These are phyloP conservation scores for Colletotrichum endophyticum DNA, from an alignment of 2,329 filamentous ascomycete species.

Conservation along the genomic window DNA sequence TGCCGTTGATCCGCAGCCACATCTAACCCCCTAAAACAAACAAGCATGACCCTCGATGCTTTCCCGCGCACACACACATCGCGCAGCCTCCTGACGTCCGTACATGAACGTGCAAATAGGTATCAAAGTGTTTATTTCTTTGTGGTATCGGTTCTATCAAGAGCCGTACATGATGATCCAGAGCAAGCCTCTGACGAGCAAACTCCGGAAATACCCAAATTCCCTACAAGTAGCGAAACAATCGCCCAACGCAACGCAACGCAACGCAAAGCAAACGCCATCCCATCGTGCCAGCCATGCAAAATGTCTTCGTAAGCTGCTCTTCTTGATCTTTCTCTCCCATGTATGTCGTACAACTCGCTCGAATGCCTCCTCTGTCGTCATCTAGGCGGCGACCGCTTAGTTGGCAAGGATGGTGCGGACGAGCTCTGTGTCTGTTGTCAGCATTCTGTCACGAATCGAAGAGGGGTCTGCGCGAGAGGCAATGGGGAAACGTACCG, in stretches of 20 bases:
- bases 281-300: slow-evolving; percentile 22
- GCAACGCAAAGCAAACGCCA: slow-evolving; percentile 16
- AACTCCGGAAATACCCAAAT: slow-evolving; percentile 17
- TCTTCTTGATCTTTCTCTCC: neutral
- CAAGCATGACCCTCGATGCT: neutral
- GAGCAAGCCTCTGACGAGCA: slow-evolving; percentile 9
- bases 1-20: neutral
- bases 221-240: neutral
- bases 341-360: neutral
- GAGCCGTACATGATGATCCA: neutral
- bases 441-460: neutral
- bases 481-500: slow-evolving; percentile 58
- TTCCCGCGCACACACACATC: neutral
- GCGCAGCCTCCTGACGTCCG: neutral
- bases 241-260: slow-evolving; percentile 15
- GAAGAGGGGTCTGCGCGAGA: accelerated
- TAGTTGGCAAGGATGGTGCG: slow-evolving; percentile 87
- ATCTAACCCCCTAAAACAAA: neutral
- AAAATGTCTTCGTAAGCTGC: slow-evolving; percentile 11
- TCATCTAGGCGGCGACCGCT: neutral
- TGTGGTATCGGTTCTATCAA: neutral
- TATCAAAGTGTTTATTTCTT: slow-evolving; percentile 11
- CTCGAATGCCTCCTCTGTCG: neutral
- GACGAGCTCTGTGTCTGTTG: slow-evolving; percentile 68
- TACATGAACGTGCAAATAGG: neutral